Conservation (phyloP, 148 eudicot species). For the Fagopyrum tataricum region DNA sequence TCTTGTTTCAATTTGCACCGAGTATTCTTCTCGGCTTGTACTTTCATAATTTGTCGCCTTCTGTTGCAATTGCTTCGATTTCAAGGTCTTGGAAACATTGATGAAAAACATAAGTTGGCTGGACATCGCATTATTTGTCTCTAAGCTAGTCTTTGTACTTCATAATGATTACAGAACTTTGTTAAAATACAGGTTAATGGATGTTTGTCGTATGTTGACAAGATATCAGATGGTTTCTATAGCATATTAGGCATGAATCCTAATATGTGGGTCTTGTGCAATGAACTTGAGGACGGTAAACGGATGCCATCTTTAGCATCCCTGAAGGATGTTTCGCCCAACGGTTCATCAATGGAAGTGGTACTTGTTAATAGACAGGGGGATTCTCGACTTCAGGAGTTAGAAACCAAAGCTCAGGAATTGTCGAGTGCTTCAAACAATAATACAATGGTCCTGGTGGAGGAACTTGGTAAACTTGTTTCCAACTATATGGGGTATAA, state of each 20-base stretch:
- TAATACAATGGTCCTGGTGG: conserved; percentile 49
- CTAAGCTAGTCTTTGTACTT: not conserved
- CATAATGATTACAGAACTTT: not conserved
- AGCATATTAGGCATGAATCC: conserved; percentile 88
- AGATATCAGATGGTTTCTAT: conserved; percentile 92
- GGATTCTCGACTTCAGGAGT: conserved; percentile 66
- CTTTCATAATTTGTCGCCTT: not conserved
- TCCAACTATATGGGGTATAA: conserved; percentile 74
- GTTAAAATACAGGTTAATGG: conserved; percentile 63
- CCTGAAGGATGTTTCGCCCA: conserved; percentile 56
- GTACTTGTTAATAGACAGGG: conserved; percentile 54
- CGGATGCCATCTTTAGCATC: conserved; percentile 64
- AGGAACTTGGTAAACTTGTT: conserved; percentile 84
- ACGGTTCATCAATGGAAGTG: conserved; percentile 73
- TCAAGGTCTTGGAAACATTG: not conserved
- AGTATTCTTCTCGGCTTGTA: not conserved
- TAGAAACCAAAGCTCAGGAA: conserved; percentile 70
- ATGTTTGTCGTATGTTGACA: conserved; percentile 75
- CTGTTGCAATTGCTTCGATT: not conserved
- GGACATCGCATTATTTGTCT: not conserved
- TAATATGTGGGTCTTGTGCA: conserved; percentile 82
- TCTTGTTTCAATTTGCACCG: no score
- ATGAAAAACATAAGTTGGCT: not conserved
- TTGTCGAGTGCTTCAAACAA: conserved; percentile 55
- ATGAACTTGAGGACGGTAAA: conserved; percentile 57